phyloP scores from a whole-genome alignment of 1,284 basidiomycete species.

The Binderoboletus segoi region DNA sequence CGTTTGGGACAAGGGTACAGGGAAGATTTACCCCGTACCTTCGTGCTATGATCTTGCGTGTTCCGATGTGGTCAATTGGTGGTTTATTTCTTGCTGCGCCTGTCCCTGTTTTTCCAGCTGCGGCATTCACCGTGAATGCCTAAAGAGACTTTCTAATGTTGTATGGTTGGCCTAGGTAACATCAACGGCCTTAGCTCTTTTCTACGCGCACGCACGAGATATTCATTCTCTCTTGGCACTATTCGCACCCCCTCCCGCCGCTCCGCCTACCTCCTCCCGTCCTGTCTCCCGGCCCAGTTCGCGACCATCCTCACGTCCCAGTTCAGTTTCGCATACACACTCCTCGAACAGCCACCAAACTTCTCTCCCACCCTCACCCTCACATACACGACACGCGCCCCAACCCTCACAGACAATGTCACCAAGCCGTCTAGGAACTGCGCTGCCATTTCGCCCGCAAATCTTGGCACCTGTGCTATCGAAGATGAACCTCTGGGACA shows the following conservation, averaged over 20 bases:
- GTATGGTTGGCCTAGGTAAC: slow-evolving; percentile 23
- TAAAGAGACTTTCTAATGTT: slow-evolving; percentile 7
- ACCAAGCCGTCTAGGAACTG: not conserved
- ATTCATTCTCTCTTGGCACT: slow-evolving; percentile 24
- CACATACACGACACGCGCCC: slow-evolving; percentile 10
- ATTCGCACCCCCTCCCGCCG: slow-evolving; percentile 9
- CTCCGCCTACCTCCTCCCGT: slow-evolving; percentile 17
- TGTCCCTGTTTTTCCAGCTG: too few species aligned
- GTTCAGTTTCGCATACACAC: slow-evolving; percentile 17
- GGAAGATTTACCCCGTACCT: not conserved
- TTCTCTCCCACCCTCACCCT: slow-evolving; percentile 5
- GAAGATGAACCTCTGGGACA: slow-evolving; percentile 49
- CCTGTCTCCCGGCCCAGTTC: slow-evolving; percentile 27
- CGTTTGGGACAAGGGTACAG: not conserved
- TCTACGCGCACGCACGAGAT: slow-evolving; percentile 31
- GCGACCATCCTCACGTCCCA: slow-evolving; percentile 26
- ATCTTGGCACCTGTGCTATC: slow-evolving; percentile 83
- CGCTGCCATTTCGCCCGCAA: slow-evolving; percentile 39
- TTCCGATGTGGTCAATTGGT: not conserved
- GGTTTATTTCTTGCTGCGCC: too few species aligned
- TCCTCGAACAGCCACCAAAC: slow-evolving; percentile 6
- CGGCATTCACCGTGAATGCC: not conserved
- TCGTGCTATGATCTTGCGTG: not conserved
- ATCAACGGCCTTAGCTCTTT: slow-evolving; percentile 34
- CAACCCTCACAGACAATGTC: slow-evolving; percentile 7